Conservation (phyloP, 2,329 filamentous ascomycete species). For the Aspergillus alliaceus region DNA sequence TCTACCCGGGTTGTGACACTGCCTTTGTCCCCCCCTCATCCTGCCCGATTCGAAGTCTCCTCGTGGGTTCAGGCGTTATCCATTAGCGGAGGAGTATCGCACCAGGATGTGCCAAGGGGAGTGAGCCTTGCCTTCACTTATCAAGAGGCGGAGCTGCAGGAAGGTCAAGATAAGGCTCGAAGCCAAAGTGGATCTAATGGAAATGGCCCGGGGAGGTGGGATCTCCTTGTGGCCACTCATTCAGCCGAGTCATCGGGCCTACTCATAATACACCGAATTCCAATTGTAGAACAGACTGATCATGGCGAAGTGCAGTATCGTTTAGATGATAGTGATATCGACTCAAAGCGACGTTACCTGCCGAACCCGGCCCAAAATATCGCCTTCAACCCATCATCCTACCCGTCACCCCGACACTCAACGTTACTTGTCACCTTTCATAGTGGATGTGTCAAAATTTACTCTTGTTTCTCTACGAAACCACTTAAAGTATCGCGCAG, state of each 20-base stretch:
- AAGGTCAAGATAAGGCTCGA: conserved; percentile 31
- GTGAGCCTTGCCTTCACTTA: conserved; percentile 56
- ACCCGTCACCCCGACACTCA: conserved; percentile 54
- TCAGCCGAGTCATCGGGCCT: conserved; percentile 46
- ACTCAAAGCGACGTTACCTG: conserved; percentile 50
- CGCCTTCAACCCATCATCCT: conserved; percentile 54
- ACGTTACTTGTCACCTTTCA: conserved; percentile 56
- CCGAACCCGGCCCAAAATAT: conserved; percentile 52
- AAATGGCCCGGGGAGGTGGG: conserved; percentile 34
- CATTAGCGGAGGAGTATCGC: conserved; percentile 47
- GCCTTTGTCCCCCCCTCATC: conserved; percentile 55
- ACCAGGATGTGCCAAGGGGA: conserved; percentile 52
- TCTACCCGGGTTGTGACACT: conserved; percentile 56
- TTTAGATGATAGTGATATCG: conserved; percentile 37
- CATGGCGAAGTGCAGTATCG: conserved; percentile 20
- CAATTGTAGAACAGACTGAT: conserved; percentile 29
- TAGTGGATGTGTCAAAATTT: conserved; percentile 58
- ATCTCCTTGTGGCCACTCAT: conserved; percentile 48
- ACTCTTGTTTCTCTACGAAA: conserved; percentile 51
- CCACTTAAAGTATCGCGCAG: conserved; percentile 26
- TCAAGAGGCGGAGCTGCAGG: conserved; percentile 32
- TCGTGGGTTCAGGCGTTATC: conserved; percentile 50
- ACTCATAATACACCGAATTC: conserved; percentile 46
- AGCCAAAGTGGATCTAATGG: conserved; percentile 23
- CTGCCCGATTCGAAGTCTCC: conserved; percentile 34